A percentile compares a stretch with the other conserved stretches of the same genome.
Conservation (phyloP, 2,329 filamentous ascomycete genomes). For the Cladosporium sp. region DNA sequence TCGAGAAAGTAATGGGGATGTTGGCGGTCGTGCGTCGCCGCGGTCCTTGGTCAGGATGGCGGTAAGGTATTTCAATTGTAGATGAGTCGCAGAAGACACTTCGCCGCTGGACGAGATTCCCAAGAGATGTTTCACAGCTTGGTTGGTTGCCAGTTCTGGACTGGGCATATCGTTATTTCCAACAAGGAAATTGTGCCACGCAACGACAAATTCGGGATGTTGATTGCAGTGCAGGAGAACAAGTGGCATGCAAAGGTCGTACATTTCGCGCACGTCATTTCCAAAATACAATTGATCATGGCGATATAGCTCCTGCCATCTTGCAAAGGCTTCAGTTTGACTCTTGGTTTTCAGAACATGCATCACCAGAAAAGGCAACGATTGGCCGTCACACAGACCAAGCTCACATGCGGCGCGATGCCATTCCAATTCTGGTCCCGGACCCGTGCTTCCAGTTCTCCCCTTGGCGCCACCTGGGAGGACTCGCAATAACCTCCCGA, state of each 20-base stretch:
- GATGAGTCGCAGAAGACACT: background rate
- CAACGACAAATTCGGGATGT: conserved; percentile 21
- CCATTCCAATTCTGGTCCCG: conserved; percentile 30
- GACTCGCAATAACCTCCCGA: conserved; percentile 42
- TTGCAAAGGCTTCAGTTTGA: conserved; percentile 18
- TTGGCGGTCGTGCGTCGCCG: background rate
- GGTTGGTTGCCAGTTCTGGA: conserved; percentile 19
- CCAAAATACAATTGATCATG: background rate
- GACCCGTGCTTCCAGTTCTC: background rate
- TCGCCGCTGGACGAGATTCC: background rate
- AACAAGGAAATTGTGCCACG: conserved; percentile 45
- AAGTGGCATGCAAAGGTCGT: conserved; percentile 42
- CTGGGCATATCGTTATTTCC: conserved; percentile 41
- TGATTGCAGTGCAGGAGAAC: conserved; percentile 31
- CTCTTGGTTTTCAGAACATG: conserved; percentile 24
- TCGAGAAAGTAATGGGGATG: conserved; percentile 21
- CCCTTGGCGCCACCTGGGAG: conserved; percentile 21
- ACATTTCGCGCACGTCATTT: conserved; percentile 39
- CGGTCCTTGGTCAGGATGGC: background rate
- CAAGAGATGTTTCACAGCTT: background rate
- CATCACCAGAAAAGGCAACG: conserved; percentile 24
- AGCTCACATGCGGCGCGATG: conserved; percentile 39
- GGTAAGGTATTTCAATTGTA: background rate
- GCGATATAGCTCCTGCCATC: conserved; percentile 41
- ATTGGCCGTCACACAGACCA: conserved; percentile 34